A percentile compares a stretch with the other conserved stretches of the same genome.
These are phyloP conservation scores for Hirsutella thompsonii DNA, from an alignment of 2,329 filamentous ascomycete species.

Conservation along the genomic window DNA sequence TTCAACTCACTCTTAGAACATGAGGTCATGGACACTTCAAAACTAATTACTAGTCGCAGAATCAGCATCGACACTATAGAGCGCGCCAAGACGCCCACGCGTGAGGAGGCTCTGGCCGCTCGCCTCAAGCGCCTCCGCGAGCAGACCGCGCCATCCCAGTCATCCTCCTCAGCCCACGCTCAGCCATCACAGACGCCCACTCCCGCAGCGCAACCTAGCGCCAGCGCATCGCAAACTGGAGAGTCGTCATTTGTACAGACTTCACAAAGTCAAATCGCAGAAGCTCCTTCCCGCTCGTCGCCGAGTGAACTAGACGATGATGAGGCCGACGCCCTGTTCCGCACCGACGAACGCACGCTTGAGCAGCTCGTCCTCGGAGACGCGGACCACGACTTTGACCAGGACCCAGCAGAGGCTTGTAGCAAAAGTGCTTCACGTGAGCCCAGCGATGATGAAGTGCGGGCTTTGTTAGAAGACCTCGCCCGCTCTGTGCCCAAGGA, in stretches of 20 bases:
- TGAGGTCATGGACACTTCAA: not conserved
- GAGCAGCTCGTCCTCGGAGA: slow-evolving; percentile 36
- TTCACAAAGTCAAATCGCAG: too few relatives aligned
- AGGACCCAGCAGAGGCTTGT: too few relatives aligned
- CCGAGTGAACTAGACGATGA: slow-evolving; percentile 18
- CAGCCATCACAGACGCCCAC: not conserved
- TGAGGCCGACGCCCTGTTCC: slow-evolving; percentile 24
- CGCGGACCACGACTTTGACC: slow-evolving; percentile 22
- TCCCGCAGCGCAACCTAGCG: not conserved
- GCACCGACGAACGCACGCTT: slow-evolving; percentile 37
- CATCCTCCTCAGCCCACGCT: not conserved
- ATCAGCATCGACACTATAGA: slow-evolving; percentile 26
- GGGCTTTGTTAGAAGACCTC: slow-evolving; percentile 23
- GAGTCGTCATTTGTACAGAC: too few relatives aligned
- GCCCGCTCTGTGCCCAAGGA: slow-evolving; percentile 4
- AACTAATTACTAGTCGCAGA: not conserved
- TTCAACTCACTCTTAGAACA: too few relatives aligned
- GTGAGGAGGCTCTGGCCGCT: slow-evolving; percentile 37
- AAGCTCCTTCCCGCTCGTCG: too few relatives aligned
- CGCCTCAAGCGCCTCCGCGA: slow-evolving; percentile 38
- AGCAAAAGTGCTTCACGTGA: slow-evolving; percentile 4
- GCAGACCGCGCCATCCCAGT: slow-evolving; percentile 7
- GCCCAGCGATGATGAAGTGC: slow-evolving; percentile 19
- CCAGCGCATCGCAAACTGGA: not conserved
- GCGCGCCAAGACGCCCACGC: slow-evolving; percentile 26